Evolutionary conservation across 2,329 filamentous ascomycete species (phyloP), one percentile per base, ranked within the genome.

Genomic region (Pseudofabraea citricarpa): DNA sequence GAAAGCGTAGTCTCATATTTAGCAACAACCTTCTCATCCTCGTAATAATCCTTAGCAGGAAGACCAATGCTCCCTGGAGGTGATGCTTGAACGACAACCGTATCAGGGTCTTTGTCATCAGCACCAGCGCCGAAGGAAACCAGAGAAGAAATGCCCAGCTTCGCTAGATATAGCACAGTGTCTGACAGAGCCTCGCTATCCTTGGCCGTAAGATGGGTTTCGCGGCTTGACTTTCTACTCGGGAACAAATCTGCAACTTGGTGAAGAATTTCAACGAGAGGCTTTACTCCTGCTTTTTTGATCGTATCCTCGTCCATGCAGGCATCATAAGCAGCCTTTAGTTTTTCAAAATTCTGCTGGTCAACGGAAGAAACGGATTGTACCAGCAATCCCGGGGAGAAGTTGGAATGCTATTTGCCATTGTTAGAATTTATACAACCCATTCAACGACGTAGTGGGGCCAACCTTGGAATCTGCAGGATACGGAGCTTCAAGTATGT

Each of bases 281-380:
- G 82, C 45, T 69, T 59, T 5, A 74, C 64, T 2, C 81, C 83
- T 9, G 70, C 58, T 33, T 72, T 62, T 50, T 74, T 72, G 39
- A 85, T 73, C 8, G 66, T 62, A 6, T 73, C 67, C 56, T 83
- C 75, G 53, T 87, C 71, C 60, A 85, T 73, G 56, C 85, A 89
- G 24, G 82, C 75, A 48, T 77, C 65, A 54, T 87, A 88, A 0
- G 73, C 76, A 36, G 72, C 63, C 59, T 83, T 77, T 56, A 88
- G 65, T 60, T 83, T 83, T 47, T 76, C 64, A 55, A 87, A 87
- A 56, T 85, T 88, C 22, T 74, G 62, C 54, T 77, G 68, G 45
- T 83, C 79, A 1, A 68, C 64, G 3, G 68, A 70, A 33, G 68
- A 66, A 10, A 65, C 56, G 2, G 60, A 39, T 8, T 54, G 48